Conservation (phyloP, 1,284 basidiomycete genomes). For the Laetiporus sulphureus region DNA sequence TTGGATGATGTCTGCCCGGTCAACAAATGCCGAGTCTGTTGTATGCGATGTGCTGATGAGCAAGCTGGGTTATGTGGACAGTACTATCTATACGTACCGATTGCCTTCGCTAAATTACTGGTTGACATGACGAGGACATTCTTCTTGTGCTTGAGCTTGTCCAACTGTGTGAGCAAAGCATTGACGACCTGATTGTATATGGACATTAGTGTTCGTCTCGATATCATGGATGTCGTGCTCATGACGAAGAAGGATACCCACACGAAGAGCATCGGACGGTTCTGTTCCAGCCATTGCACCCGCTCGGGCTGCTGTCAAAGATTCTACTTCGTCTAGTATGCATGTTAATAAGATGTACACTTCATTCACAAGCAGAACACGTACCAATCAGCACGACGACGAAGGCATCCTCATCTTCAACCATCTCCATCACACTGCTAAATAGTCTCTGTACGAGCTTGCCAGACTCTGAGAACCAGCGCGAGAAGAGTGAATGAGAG, state of each 20-base stretch:
- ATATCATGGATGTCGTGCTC: too few relatives aligned
- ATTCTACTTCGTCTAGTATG: constrained; percentile 88
- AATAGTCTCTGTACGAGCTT: constrained; percentile 97
- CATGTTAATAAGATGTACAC: not conserved
- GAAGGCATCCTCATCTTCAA: constrained; percentile 86
- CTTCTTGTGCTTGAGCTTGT: constrained; percentile 88
- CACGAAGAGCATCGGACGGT: constrained; percentile 91
- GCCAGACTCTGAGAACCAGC: constrained; percentile 98
- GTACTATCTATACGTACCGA: constrained; percentile 74
- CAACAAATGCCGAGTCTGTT: constrained; percentile 89
- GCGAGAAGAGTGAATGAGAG: constrained; percentile 91
- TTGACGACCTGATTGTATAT: constrained; percentile 84
- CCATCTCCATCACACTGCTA: constrained; percentile 80
- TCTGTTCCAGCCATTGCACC: constrained; percentile 94
- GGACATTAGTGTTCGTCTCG: too few relatives aligned
- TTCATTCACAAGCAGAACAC: not conserved
- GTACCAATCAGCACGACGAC: constrained; percentile 92
- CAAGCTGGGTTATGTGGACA: too few relatives aligned
- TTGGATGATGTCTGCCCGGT: constrained; percentile 95
- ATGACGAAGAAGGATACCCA: too few relatives aligned
- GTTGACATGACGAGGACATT: constrained; percentile 97
- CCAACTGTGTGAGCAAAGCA: constrained; percentile 93
- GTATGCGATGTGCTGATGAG: not conserved
- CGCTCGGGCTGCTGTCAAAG: constrained; percentile 87
- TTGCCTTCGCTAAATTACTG: constrained; percentile 91